Base-by-base conservation (phyloP, 1,139 yeast species). In the Nadsonia starkeyi-henricii region DNA sequence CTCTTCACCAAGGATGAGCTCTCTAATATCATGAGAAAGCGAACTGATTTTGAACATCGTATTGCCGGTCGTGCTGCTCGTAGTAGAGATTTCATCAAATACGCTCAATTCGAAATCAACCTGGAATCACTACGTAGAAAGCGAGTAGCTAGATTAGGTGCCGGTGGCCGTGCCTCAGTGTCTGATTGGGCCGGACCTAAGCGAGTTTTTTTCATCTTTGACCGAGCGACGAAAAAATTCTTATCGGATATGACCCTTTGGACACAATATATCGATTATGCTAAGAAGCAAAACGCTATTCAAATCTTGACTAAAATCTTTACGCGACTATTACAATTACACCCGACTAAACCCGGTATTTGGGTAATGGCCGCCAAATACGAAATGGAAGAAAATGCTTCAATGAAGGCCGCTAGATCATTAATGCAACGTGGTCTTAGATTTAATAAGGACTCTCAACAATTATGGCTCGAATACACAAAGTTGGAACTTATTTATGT, bases 291-390 rank as follows among this genome's bases (percentile, higher is more conserved):
- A 52, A 85, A 86, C 20, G 81, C 95, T 18, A 77, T 82, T 54
- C 82, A 84, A 57, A 81, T 81, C 44, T 78, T 86, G n/a, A 88
- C 85, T 62, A 80, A 78, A 56, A 79, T 86, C 7, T 86, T 88
- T 62, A 80, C 93, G 2, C 76, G 79, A 52, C 71, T 91, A 57
- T 71, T 93, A 57, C 88, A 82, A 65, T 69, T 86, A 54, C 97
- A 91, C 61, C 97, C 98, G n/a, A 75, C 85, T 48, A 85, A 88
- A 60, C 77, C 88, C 1, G 82, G 81, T 57, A 85, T 93, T 15
- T 93, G 98, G 98, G 77, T 91, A 48, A 77, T 88, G 59, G 96
- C 96, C 21, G 96, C 97, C 45, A 85, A 85, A 62, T 88, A 86
- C 64, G 97, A 93, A 66, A 81, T 85, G 58, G 96, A 91, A 58